Percentiles rank a stretch among this genome's conserved stretches.
phyloP scores from a whole-genome alignment of 257 asterid genomes.

The Solanum ossicruentum region DNA sequence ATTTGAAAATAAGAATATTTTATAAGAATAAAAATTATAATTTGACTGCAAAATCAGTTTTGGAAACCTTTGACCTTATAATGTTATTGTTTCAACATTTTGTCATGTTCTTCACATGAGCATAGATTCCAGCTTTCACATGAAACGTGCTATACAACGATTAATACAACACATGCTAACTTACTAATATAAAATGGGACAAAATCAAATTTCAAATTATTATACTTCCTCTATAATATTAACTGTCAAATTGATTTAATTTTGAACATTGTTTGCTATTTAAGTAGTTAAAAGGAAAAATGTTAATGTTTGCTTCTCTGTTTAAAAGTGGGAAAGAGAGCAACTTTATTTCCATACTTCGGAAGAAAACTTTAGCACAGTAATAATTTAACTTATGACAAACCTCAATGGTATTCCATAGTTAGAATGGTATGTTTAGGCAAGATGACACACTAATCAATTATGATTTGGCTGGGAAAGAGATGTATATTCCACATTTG shows the following conservation, averaged over 20 bases:
- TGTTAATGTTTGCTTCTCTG: background rate
- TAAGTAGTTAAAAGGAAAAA: background rate
- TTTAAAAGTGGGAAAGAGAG: background rate
- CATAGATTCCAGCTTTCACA: background rate
- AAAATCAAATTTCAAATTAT: background rate
- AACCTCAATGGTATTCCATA: background rate
- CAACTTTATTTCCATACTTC: background rate
- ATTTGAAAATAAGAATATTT: too few relatives aligned
- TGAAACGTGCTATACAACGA: background rate
- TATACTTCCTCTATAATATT: background rate
- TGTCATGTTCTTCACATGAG: background rate
- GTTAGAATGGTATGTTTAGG: background rate
- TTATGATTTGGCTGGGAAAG: background rate
- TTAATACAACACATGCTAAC: background rate
- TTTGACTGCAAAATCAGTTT: too few relatives aligned
- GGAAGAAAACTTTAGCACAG: background rate
- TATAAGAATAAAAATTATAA: too few relatives aligned
- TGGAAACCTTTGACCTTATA: background rate
- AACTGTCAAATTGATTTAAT: background rate
- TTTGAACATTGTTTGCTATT: background rate
- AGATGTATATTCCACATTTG: too few relatives aligned
- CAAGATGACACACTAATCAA: background rate
- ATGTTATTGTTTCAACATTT: background rate
- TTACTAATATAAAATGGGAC: background rate
- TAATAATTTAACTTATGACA: background rate